phyloP scores from a whole-genome alignment of 2,329 filamentous ascomycete genomes.

The Alternaria incomplexa region DNA sequence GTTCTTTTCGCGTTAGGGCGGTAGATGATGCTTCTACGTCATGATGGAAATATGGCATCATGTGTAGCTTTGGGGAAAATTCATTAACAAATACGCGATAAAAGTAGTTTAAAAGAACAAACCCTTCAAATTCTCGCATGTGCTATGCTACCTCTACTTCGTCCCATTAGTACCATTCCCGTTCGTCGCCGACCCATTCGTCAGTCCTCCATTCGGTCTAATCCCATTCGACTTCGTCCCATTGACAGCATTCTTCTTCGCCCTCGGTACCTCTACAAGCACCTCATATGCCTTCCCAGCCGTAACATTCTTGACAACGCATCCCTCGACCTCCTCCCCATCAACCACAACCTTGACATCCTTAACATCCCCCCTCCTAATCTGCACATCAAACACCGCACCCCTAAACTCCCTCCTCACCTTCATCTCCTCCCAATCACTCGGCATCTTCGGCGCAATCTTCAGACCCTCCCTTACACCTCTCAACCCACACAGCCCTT shows the following conservation, averaged over 20 bases:
- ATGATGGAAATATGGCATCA: not conserved
- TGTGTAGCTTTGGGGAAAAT: not conserved
- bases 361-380: constrained; percentile 52
- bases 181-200: not conserved
- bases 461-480: constrained; percentile 57
- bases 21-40: too few species aligned
- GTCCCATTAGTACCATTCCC: not conserved
- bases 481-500: constrained; percentile 61
- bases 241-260: not conserved
- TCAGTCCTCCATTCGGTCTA: not conserved
- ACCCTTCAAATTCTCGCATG: not conserved
- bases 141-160: not conserved
- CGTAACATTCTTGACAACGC: constrained; percentile 52
- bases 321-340: constrained; percentile 48
- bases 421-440: constrained; percentile 56
- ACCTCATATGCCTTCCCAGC: constrained; percentile 55
- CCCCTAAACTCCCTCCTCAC: constrained; percentile 59
- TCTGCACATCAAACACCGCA: constrained; percentile 57
- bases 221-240: not conserved
- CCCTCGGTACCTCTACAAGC: constrained; percentile 46
- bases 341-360: constrained; percentile 51
- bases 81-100: too few species aligned
- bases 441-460: constrained; percentile 60
- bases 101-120: too few species aligned
- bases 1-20: constrained; percentile 4